Percentiles rank a stretch among this genome's conserved stretches.
Evolutionary conservation across 331 rosid species (phyloP).

Genomic region (Acacia concinna): DNA sequence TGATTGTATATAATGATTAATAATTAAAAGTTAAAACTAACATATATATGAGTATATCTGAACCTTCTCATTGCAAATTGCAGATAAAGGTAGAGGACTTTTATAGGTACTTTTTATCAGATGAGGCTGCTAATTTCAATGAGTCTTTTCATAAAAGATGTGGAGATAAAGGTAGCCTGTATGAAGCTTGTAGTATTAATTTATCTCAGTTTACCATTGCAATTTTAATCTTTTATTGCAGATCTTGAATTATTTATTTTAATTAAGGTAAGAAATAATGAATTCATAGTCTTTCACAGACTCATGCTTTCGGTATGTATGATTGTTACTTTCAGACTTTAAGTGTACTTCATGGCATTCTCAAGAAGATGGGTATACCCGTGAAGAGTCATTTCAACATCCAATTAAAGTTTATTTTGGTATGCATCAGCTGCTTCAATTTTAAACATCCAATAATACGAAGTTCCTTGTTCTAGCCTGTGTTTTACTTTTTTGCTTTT

Average conservation of each 20-base stretch:
- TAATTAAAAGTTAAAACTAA: slow-evolving; percentile 13
- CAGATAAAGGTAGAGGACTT: slow-evolving; percentile 91
- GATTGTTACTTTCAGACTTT: slow-evolving; percentile 56
- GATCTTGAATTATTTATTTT: slow-evolving; percentile 6
- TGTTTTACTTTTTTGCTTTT: slow-evolving; percentile 14
- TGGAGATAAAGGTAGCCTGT: slow-evolving; percentile 84
- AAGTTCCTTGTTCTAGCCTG: background rate
- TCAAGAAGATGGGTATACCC: slow-evolving; percentile 74
- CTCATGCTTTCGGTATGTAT: slow-evolving; percentile 27
- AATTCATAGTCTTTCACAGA: slow-evolving; percentile 4
- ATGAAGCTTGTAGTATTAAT: slow-evolving; percentile 20
- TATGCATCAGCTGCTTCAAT: slow-evolving; percentile 39
- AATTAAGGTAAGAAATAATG: slow-evolving; percentile 16
- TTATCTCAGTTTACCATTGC: background rate
- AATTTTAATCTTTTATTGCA: slow-evolving; percentile 3
- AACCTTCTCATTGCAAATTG: slow-evolving; percentile 41
- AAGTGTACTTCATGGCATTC: slow-evolving; percentile 67
- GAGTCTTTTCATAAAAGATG: slow-evolving; percentile 71
- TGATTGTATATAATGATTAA: slow-evolving; percentile 10
- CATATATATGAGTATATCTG: slow-evolving; percentile 23
- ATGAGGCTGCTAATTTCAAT: slow-evolving; percentile 55
- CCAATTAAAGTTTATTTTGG: slow-evolving; percentile 96
- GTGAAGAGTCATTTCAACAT: slow-evolving; percentile 85
- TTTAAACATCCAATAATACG: background rate
- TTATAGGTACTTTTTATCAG: slow-evolving; percentile 75